Evolutionary conservation across 2,329 filamentous ascomycete species (phyloP), one percentile per base, ranked within the genome.

Genomic region (Chrysosporium queenslandicum): DNA sequence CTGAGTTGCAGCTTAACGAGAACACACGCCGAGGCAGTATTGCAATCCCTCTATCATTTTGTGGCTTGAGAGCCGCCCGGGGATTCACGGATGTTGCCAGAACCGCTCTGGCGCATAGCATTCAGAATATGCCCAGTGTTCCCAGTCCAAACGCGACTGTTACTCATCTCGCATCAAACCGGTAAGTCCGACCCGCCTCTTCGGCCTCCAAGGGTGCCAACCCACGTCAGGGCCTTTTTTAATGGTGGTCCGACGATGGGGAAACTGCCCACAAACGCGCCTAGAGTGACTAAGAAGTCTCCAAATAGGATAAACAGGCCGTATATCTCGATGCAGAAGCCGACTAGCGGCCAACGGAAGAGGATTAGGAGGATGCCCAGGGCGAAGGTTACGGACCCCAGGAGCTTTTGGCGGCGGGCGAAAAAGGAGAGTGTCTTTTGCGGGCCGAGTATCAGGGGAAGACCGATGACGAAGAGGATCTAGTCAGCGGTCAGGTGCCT

Each of bases 401-500:
- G 89, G 63, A 87, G 80, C 71, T 98, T 98, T 67, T 96, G 88
- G 61, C 83, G 84, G 56, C 92, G 85, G 48, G 89, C 87, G 75
- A 98, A 98, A 81, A 98, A 98, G 66, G 86, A 76, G 58, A 91
- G 76, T 0, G 92, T 97, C 68, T 96, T 96, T 68, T 86, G 80
- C 21, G 87, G 80, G 40, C 92, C 92, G 72, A 98, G 95, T 63
- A 97, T 94, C 55, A 97, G 85, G 27, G 90, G 94, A 23, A 98
- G 81, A 68, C 92, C 92, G 73, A 95, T 87, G 51, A 98, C 81
- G 77, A 98, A 97, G 68, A 98, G 88, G 69, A 98, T 94, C 88
- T 94, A 63, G 9, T 21, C 3, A 32, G 2, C 40, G 27, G 41
- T 46, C 21, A 52, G 50, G 20, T 2, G 16, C 2, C n/a, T 20